phyloP scores from a whole-genome alignment of 2,329 filamentous ascomycete genomes.

The Epichloe sp. region DNA sequence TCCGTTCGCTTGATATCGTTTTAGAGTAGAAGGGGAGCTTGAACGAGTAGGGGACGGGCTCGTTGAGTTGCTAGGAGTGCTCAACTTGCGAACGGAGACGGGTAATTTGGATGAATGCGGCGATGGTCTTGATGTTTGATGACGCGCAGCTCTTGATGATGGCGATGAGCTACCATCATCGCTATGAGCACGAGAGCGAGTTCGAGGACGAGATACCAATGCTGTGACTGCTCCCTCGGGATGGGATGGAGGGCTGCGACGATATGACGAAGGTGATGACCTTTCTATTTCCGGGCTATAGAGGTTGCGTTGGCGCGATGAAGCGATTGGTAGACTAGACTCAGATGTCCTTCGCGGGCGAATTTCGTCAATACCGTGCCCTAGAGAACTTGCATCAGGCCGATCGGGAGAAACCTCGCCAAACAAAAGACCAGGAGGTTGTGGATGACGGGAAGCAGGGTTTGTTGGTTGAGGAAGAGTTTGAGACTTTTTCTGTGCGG shows the following conservation, averaged over 20 bases:
- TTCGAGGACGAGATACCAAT: constrained; percentile 13
- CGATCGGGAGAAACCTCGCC: constrained; percentile 58
- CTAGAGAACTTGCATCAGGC: constrained; percentile 36
- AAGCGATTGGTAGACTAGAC: constrained; percentile 46
- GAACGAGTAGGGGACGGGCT: constrained; percentile 41
- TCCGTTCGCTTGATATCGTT: constrained; percentile 28
- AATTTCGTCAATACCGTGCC: constrained; percentile 45
- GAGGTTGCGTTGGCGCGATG: constrained; percentile 36
- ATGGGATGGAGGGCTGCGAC: constrained; percentile 25
- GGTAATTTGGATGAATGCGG: constrained; percentile 30
- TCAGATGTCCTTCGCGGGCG: constrained; percentile 55
- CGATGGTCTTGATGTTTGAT: constrained; percentile 16
- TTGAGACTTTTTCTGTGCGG: constrained; percentile 20
- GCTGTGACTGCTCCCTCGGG: neutral
- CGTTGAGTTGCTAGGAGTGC: constrained; percentile 30
- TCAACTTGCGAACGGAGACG: constrained; percentile 31
- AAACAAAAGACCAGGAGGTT: constrained; percentile 49
- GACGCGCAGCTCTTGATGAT: constrained; percentile 14
- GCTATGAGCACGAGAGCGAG: constrained; percentile 42
- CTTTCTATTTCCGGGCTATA: constrained; percentile 46
- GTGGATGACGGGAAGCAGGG: constrained; percentile 20
- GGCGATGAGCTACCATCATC: constrained; percentile 35
- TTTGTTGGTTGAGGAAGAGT: constrained; percentile 20
- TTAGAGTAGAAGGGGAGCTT: constrained; percentile 38
- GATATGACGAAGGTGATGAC: constrained; percentile 55